Base-by-base conservation (phyloP, 495 filamentous ascomycete genomes). In the Trichoderma virens region DNA sequence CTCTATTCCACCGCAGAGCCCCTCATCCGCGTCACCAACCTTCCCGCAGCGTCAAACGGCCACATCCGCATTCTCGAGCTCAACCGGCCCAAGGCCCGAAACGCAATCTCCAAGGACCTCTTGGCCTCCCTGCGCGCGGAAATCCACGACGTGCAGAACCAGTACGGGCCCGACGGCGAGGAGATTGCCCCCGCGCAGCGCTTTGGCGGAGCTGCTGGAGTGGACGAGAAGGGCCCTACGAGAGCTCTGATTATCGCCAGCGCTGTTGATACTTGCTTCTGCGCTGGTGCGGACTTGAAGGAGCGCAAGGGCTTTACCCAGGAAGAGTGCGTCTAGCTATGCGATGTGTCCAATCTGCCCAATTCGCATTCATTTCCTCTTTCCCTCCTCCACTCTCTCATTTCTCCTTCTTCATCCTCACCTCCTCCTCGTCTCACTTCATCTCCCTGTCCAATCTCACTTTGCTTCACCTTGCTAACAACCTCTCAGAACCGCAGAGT, bases 201-300 rank as follows among this genome's bases (percentile, higher is more conserved):
- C 13, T 80, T 78, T 41, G 78, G 78, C 28, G 77, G 75, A 20
- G 68, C 71, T 0, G 75, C 74, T 8, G 77, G 76, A 2, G 64
- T 73, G 2, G 75, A 75, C 32, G 23, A 80, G 45, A 77, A 72
- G n/a, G 76, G 77, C 0, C 79, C 79, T 0, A 96, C 92, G 9
- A 77, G 94, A 51, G 91, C 87, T 0, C 69, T 98, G 68, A 84
- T 98, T 23, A 65, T 98, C 2, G 88, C 87, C 14, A 92, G 88
- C 67, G 90, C 89, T 7, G 79, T 88, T 20, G 91, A 97, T 47
- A 78, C 82, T 2, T 86, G 85, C 62, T 98, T 98, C 76, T 98
- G 93, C 76, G 92, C 95, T 0, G 94, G 94, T 34, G 94, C 94
- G 1, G 93, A 98, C 68, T 74, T 98, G 64, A 98, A 97, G 71